Conservation (phyloP, 495 filamentous ascomycete genomes). For the Xylaria nigripes region DNA sequence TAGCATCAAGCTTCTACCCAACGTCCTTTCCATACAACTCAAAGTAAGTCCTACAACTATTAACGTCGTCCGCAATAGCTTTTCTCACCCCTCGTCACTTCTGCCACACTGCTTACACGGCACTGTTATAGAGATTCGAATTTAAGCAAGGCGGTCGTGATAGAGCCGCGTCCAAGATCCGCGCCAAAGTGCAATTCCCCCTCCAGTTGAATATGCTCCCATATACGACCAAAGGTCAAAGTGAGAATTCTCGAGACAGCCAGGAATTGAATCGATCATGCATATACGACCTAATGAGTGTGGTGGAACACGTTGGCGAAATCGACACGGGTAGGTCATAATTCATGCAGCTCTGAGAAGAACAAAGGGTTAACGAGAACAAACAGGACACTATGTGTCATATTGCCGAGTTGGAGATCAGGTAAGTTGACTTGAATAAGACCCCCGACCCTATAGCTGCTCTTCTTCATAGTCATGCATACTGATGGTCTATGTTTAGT, state of each 20-base stretch:
- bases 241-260: slow-evolving; percentile 32
- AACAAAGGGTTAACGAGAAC: slow-evolving; percentile 21
- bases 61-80: background rate
- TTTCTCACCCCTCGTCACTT: background rate
- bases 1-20: slow-evolving; percentile 68
- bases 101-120: background rate
- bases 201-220: slow-evolving; percentile 80
- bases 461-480: background rate
- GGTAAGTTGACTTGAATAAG: slow-evolving; percentile 37
- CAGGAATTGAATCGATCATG: slow-evolving; percentile 46
- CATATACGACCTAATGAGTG: slow-evolving; percentile 74
- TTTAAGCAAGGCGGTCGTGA: slow-evolving; percentile 52
- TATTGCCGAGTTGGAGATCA: slow-evolving; percentile 72
- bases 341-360: background rate
- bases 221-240: slow-evolving; percentile 59
- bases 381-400: slow-evolving; percentile 67
- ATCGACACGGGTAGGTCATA: slow-evolving; percentile 54
- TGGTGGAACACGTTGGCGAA: slow-evolving; percentile 79
- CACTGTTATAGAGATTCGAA: slow-evolving; percentile 60
- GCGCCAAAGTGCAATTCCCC: slow-evolving; percentile 73
- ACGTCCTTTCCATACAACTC: slow-evolving; percentile 82
- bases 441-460: background rate
- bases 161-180: slow-evolving; percentile 65
- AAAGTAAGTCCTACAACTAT: slow-evolving; percentile 49
- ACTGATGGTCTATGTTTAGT: slow-evolving; percentile 38